Evolutionary conservation across 2,329 filamentous ascomycete genomes (phyloP).

Genomic region (Blumeriella jaapii): DNA sequence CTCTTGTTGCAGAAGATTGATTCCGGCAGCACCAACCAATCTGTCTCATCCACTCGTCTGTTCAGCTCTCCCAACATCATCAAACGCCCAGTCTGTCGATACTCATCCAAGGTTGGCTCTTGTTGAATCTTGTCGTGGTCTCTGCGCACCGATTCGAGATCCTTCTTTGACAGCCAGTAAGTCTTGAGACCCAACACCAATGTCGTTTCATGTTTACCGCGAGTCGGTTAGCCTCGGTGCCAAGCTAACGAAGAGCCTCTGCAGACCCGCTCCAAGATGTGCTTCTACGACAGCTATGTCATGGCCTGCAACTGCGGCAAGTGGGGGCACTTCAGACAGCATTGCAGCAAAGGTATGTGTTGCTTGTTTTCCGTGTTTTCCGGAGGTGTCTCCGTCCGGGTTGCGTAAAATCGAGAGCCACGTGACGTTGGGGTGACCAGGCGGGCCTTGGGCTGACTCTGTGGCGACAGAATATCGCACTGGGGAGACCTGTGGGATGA

Average conservation of each 20-base stretch:
- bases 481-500: conserved; percentile 92
- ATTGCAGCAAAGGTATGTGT: conserved; percentile 61
- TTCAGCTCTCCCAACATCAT: conserved; percentile 9
- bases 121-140: conserved; percentile 2
- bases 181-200: conserved; percentile 7
- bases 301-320: conserved; percentile 86
- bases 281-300: conserved; percentile 86
- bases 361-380: neutral
- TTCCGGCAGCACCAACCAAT: conserved; percentile 20
- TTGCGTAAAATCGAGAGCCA: no score
- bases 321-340: conserved; percentile 86
- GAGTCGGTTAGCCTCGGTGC: neutral
- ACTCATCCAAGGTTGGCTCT: neutral
- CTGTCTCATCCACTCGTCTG: conserved; percentile 14
- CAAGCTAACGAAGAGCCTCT: conserved; percentile 13
- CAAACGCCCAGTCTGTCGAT: conserved; percentile 8
- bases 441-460: no score
- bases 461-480: conserved; percentile 64
- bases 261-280: conserved; percentile 51
- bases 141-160: conserved; percentile 5
- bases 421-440: no score
- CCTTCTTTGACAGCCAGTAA: conserved; percentile 18
- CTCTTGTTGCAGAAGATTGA: conserved; percentile 7
- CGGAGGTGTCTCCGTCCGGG: no score
- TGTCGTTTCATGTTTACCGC: conserved; percentile 15